Base-by-base conservation (phyloP, 2,329 filamentous ascomycete species). In the Penicillium sp. region DNA sequence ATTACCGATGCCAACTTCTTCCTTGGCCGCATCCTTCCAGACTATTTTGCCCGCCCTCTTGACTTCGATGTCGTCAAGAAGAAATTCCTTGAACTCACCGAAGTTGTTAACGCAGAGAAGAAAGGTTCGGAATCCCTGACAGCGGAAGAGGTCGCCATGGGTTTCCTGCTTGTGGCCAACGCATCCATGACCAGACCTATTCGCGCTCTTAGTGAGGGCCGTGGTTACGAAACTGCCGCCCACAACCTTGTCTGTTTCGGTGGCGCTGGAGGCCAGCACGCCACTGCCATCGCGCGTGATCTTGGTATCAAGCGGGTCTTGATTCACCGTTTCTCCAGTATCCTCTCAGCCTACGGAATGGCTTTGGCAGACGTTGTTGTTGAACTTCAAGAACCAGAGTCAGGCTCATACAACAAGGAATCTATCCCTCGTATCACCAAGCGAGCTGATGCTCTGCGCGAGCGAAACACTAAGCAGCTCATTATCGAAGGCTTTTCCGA, bases 1-100 rank as follows among this genome's bases (percentile, higher is more conserved):
- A 91, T 97, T n/a, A 97, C 92, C 0, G 92, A 97, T 68, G 92
- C 92, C 1, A 96, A 96, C 64, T 72, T 96, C 5, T 90, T 90
- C 64, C 83, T 96, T 0, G 91, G 92, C 0, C 83, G 92, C 40
- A 77, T 96, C 3, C 73, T 95, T 1, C 91, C 91, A 0, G 90
- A 95, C 60, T 96, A 94, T 78, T 40, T 64, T 71, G 38, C 76
- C 63, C 58, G 58, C 20, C 55, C 75, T 0, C 65, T 81, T 14
- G 78, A 78, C 46, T 64, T 68, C 1, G 77, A 77, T 7, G 68
- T 75, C 14, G 70, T 71, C 5, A 67, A 64, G n/a, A 57, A 66
- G 50, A 75, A 74, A 28, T 79, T 80, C 47, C 59, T 69, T 6
- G 69, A 76, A 26, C 62, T 81, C 42, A 74, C 78, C 0, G 65